Base-by-base conservation (phyloP, 352 stramenopile species). In the Globisporangium cystogenes region DNA sequence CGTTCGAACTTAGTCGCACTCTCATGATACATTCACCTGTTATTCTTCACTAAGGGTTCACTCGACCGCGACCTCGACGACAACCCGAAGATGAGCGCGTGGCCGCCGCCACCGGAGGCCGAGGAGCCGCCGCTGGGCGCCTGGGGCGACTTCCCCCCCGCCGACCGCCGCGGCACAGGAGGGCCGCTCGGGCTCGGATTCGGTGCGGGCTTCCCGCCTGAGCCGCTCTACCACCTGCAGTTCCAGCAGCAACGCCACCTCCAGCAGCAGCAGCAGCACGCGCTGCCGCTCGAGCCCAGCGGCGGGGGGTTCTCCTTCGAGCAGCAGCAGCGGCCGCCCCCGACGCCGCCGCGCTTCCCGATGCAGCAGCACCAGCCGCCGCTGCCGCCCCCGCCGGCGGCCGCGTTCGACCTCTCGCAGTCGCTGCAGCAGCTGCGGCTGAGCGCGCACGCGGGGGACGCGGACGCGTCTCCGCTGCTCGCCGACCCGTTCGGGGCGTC, bases 371-470 rank as follows among this genome's bases (percentile, higher is more conserved):
- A 31, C 48, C 20, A 48, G 37, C 1, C n/a, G 8, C 41, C 41
- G 16, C 41, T 31, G 41, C 43, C 47, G n/a, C n/a, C 26, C 14
- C 29, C 49, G 26, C n/a, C 29, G 15, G 2, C 51, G n/a, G 42
- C 50, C n/a, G n/a, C n/a, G 21, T 78, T 78, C 44, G 65, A 76
- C 29, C 60, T 87, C 14, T 73, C 73, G 14, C 55, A 74, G 36
- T 51, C 66, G 12, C 77, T 87, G 69, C 63, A 76, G 2, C 59
- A 61, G 29, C 60, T 87, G 33, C 47, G 65, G 42, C 55, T 72
- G 23, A 56, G 48, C 53, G 57, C 14, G 36, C 3, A 7, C 3
- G 16, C 14, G 14, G 36, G 12, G 14, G 36, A 20, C 14, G 14
- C 4, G 14, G 36, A 41, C 36, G 36, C 16, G 16, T 36, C 31